Evolutionary conservation across 768 basidiomycete genomes (phyloP).

Genomic region (Suillus americanus): DNA sequence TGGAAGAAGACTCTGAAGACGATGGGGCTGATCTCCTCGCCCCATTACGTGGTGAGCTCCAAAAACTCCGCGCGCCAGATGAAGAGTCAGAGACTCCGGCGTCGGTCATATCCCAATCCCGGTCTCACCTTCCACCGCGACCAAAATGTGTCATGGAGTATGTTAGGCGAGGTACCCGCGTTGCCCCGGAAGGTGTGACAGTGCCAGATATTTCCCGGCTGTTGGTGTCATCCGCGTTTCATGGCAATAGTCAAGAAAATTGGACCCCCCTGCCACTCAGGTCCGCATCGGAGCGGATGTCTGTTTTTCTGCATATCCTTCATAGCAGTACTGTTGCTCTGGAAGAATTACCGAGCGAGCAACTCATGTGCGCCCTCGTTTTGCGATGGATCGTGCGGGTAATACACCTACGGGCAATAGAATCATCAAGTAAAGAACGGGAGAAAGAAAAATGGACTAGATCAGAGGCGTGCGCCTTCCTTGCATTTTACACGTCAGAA

Average conservation of each 20-base stretch:
- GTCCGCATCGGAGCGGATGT: constrained; percentile 49
- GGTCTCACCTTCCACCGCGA: constrained; percentile 15
- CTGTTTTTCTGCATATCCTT: constrained; percentile 54
- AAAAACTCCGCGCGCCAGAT: constrained; percentile 51
- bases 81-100: constrained; percentile 29
- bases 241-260: constrained; percentile 19
- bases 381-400: constrained; percentile 61
- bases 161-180: constrained; percentile 65
- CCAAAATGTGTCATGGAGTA: constrained; percentile 50
- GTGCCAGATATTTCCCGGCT: constrained; percentile 52
- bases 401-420: constrained; percentile 51
- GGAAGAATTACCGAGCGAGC: constrained; percentile 43
- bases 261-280: constrained; percentile 48
- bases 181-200: constrained; percentile 56
- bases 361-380: constrained; percentile 52
- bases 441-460: constrained; percentile 70
- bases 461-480: constrained; percentile 58
- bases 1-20: constrained; percentile 53
- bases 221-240: constrained; percentile 38
- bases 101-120: constrained; percentile 32
- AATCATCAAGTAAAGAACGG: constrained; percentile 52
- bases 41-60: constrained; percentile 65
- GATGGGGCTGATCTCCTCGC: constrained; percentile 56
- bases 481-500: constrained; percentile 45
- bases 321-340: constrained; percentile 53